A percentile compares a stretch with the other conserved stretches of the same genome.
Evolutionary conservation across 1,284 basidiomycete species (phyloP).

Genomic region (Trametes hirsuta): DNA sequence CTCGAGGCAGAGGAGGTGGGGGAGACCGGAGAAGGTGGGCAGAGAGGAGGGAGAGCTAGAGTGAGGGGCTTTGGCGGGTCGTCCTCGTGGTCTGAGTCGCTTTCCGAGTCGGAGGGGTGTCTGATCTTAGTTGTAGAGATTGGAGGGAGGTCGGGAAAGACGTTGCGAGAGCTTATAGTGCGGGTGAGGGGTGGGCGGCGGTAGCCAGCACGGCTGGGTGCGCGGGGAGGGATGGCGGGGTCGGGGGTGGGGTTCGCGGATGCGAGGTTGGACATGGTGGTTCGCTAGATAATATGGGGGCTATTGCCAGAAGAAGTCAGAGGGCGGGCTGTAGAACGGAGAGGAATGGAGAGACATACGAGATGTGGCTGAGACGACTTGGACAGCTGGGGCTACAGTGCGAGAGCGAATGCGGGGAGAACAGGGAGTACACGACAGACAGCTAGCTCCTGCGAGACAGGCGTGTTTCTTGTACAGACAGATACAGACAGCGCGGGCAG

Average conservation of each 20-base stretch:
- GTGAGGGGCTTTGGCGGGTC: not conserved
- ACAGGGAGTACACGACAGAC: too few species aligned
- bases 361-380: too few species aligned
- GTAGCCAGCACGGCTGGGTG: slow-evolving; percentile 15
- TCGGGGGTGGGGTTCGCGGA: not conserved
- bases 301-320: too few species aligned
- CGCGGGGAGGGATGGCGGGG: slow-evolving; percentile 1
- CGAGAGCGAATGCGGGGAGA: too few species aligned
- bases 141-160: slow-evolving; percentile 10
- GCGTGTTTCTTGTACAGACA: too few species aligned
- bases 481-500: too few species aligned
- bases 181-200: slow-evolving; percentile 17
- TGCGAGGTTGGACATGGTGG: too few species aligned
- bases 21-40: slow-evolving; percentile 19
- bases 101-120: not conserved
- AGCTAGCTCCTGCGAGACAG: too few species aligned
- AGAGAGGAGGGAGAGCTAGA: slow-evolving; percentile 16
- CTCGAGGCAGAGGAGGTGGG: slow-evolving; percentile 8
- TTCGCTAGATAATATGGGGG: too few species aligned
- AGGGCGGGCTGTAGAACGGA: too few species aligned
- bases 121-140: not conserved
- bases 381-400: too few species aligned
- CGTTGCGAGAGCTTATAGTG: slow-evolving; percentile 7
- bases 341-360: too few species aligned
- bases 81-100: slow-evolving; percentile 7